Percentiles rank a stretch among this genome's conserved stretches.
Evolutionary conservation across 148 eudicot genomes (phyloP).

Genomic region (Vaccinium darrowii): DNA sequence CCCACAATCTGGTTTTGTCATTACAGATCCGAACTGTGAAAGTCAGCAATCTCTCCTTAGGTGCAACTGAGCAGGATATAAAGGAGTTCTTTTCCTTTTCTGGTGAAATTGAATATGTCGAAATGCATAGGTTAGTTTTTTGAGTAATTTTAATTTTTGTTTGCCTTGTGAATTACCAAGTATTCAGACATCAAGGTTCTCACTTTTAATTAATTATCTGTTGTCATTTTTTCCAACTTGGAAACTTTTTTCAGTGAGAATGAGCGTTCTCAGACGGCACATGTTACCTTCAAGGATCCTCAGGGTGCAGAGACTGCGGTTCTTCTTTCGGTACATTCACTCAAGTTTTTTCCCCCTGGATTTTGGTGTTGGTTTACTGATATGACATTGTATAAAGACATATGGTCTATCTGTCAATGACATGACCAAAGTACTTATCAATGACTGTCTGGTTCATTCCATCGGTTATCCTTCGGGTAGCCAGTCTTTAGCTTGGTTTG

Average conservation of each 20-base stretch:
- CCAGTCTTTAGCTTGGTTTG: background rate
- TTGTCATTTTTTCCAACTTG: background rate
- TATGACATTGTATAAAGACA: too few species aligned
- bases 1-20: background rate
- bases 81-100: slow-evolving; percentile 92
- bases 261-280: slow-evolving; percentile 83
- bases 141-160: background rate
- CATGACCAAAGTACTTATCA: background rate
- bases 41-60: slow-evolving; percentile 80
- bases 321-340: slow-evolving; percentile 74
- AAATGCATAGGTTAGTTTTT: slow-evolving; percentile 59
- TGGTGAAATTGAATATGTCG: slow-evolving; percentile 80
- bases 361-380: background rate
- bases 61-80: slow-evolving; percentile 77
- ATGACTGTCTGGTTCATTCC: background rate
- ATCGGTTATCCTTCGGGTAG: background rate
- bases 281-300: slow-evolving; percentile 80
- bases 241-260: slow-evolving; percentile 46
- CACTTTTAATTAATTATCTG: background rate
- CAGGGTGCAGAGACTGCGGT: slow-evolving; percentile 96
- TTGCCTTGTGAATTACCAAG: background rate
- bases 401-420: background rate
- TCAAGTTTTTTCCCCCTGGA: too few species aligned
- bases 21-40: slow-evolving; percentile 68
- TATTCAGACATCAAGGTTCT: background rate